These are phyloP conservation scores for Ogataea saltuana DNA, from an alignment of 805 yeast species.

Conservation along the genomic window DNA sequence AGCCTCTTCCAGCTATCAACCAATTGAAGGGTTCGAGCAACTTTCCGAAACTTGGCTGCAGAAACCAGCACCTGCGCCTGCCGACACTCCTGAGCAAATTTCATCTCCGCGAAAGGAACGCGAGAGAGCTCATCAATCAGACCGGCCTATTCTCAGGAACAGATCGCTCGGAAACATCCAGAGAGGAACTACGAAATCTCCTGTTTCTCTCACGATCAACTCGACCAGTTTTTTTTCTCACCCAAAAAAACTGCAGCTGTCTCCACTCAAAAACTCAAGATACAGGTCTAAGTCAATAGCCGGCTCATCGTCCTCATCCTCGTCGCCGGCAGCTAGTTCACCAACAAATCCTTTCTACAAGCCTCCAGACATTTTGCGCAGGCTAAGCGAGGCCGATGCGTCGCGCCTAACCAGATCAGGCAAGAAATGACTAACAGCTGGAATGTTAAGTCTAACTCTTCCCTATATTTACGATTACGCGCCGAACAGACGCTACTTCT, in stretches of 20 bases:
- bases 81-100: neutral
- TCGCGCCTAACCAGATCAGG: neutral
- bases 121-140: neutral
- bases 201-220: neutral
- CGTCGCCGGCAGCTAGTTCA: conserved; percentile 13
- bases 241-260: conserved; percentile 8
- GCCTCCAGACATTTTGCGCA: conserved; percentile 31
- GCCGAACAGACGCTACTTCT: neutral
- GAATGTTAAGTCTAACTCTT: neutral
- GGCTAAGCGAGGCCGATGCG: conserved; percentile 16
- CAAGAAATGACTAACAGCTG: neutral
- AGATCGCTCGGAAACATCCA: neutral
- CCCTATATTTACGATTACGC: neutral
- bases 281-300: conserved; percentile 19
- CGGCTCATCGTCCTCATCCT: conserved; percentile 4
- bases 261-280: conserved; percentile 13
- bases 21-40: conserved; percentile 17
- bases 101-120: neutral
- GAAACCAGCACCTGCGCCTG: neutral
- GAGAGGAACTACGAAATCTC: neutral
- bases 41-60: conserved; percentile 14
- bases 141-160: neutral
- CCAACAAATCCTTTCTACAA: conserved; percentile 31
- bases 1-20: no score
- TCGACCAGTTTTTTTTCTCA: neutral